Base-by-base conservation (phyloP, 2,329 filamentous ascomycete genomes). In the Fusarium sp. region DNA sequence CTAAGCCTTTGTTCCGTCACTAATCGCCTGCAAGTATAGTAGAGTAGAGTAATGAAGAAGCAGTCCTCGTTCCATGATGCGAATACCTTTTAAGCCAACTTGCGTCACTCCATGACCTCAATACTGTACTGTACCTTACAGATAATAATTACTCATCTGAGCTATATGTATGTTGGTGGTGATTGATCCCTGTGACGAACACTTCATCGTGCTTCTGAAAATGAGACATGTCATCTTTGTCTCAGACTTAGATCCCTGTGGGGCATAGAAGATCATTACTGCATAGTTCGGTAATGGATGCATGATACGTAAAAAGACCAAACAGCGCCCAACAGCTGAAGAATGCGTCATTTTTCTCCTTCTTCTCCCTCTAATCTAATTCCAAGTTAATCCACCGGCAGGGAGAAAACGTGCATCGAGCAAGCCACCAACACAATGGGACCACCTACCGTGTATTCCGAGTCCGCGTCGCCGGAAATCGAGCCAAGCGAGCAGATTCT, bases 391-490 rank as follows among this genome's bases (percentile, higher is more conserved):
- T 36, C 17, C 14, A 34, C 13, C 24, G 17, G 3, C 32, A 44
- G 50, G 30, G n/a, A 13, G 11, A 18, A 30, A 34, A 38, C 38
- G 38, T 57, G 32, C 30, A 11, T 20, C 20, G 20, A 18, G 28
- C 39, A 62, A 62, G 51, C 51, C 59, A 62, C 51, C 39, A 45
- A 57, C 62, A 56, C 28, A 68, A 71, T 72, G 70, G n/a, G 10
- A 22, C 18, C 58, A 55, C 22, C 44, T 39, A 1, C 6, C 18
- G 22, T 20, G 10, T 7, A 20, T 6, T 20, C 44, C 17, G 34
- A 39, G 22, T 32, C n/a, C 17, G 24, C 30, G 8, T 44, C 48
- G 14, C 36, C 41, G 8, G 34, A 42, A n/a, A 50, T 14, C 12
- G 59, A 68, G 20, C 47, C 56, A 8, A 41, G 42, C 6, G 52